Conservation (phyloP, 1,284 basidiomycete genomes). For the Leccinum angustisporum region DNA sequence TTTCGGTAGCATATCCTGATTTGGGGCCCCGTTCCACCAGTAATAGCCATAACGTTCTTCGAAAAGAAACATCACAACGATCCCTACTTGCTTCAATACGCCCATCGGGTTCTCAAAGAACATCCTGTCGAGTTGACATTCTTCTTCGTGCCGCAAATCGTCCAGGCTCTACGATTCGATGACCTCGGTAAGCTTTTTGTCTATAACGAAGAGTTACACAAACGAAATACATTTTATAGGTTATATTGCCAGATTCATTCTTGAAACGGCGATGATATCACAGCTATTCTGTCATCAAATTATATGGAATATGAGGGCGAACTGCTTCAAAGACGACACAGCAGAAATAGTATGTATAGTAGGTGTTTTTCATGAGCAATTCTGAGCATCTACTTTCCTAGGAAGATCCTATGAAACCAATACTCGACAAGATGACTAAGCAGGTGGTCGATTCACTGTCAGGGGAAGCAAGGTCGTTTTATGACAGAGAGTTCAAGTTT, state of each 20-base stretch:
- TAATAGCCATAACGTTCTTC: slow-evolving; percentile 86
- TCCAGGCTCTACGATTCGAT: slow-evolving; percentile 91
- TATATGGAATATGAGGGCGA: slow-evolving; percentile 99
- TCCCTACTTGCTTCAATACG: slow-evolving; percentile 91
- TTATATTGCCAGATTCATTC: slow-evolving; percentile 95
- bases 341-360: slow-evolving; percentile 67
- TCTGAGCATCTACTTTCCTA: slow-evolving; percentile 33
- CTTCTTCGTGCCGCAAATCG: slow-evolving; percentile 99
- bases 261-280: slow-evolving; percentile 96
- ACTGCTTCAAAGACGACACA: slow-evolving; percentile 90
- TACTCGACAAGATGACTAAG: slow-evolving; percentile 85
- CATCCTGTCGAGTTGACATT: slow-evolving; percentile 95
- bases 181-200: slow-evolving; percentile 62
- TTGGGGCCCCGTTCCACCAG: slow-evolving; percentile 89
- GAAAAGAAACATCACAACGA: slow-evolving; percentile 83
- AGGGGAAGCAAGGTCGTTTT: slow-evolving; percentile 90
- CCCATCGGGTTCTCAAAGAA: slow-evolving; percentile 92
- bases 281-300: slow-evolving; percentile 99
- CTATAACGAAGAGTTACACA: background rate
- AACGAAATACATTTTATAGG: slow-evolving; percentile 46
- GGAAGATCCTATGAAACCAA: slow-evolving; percentile 95
- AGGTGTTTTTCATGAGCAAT: background rate
- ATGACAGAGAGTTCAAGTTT: slow-evolving; percentile 94
- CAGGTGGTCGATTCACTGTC: slow-evolving; percentile 84
- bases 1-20: slow-evolving; percentile 71